Conservation (phyloP, 2,329 filamentous ascomycete genomes). For the Talaromyces albobiverticillius region DNA sequence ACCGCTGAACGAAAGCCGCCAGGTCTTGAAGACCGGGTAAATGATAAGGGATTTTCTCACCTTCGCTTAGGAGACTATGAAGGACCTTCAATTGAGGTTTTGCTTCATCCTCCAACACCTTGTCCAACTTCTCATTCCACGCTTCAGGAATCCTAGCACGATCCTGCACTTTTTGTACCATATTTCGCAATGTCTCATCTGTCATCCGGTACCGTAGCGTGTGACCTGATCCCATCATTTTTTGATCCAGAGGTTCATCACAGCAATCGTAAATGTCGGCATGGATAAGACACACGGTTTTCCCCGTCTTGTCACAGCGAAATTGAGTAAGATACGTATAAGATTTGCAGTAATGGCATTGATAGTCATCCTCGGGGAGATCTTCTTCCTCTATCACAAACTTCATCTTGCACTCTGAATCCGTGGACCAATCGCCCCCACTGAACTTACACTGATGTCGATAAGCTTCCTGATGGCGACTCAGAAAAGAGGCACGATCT, state of each 20-base stretch:
- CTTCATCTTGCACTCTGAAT: conserved; percentile 54
- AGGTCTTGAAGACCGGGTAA: conserved; percentile 78
- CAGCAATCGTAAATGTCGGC: conserved; percentile 81
- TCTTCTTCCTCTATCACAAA: conserved; percentile 69
- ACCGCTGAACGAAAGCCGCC: conserved; percentile 87
- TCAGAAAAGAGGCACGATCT: conserved; percentile 66
- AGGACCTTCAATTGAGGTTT: conserved; percentile 83
- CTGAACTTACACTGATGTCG: conserved; percentile 56
- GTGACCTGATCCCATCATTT: conserved; percentile 69
- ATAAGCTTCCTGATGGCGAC: conserved; percentile 58
- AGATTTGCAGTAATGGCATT: conserved; percentile 86
- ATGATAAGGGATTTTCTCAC: conserved; percentile 91
- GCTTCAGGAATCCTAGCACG: conserved; percentile 80
- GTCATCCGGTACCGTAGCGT: conserved; percentile 73
- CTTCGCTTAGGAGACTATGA: conserved; percentile 80
- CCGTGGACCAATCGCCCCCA: conserved; percentile 44
- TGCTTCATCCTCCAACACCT: conserved; percentile 76
- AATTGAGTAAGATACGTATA: conserved; percentile 91
- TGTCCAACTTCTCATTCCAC: conserved; percentile 89
- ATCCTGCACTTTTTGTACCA: conserved; percentile 75
- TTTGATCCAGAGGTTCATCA: conserved; percentile 61
- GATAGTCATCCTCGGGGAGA: conserved; percentile 86
- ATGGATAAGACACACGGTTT: conserved; percentile 78
- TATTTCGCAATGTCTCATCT: conserved; percentile 64
- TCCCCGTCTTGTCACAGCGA: conserved; percentile 76